These are phyloP conservation scores for Aphanomyces astaci DNA, from an alignment of 352 stramenopile genomes.

Conservation along the genomic window DNA sequence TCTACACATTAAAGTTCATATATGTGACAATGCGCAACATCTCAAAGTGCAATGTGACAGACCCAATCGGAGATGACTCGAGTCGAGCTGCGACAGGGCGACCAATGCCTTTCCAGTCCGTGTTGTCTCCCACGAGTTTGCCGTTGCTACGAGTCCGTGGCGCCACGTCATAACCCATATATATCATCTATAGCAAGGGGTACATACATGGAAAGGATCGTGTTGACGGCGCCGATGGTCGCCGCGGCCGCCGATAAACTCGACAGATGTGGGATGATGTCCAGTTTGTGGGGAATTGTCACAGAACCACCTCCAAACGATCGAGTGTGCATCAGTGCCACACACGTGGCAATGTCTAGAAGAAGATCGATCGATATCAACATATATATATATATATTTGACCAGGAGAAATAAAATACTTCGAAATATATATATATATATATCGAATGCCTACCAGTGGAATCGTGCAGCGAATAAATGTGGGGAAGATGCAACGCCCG, in stretches of 20 bases:
- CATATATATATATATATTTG: too few species aligned
- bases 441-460: constrained; percentile 37
- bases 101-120: constrained; percentile 97
- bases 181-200: constrained; percentile 36
- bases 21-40: neutral
- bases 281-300: constrained; percentile 97
- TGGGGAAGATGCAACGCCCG: constrained; percentile 77
- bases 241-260: constrained; percentile 87
- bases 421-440: too few species aligned
- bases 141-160: constrained; percentile 30
- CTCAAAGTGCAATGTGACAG: neutral
- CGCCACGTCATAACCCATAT: constrained; percentile 33
- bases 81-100: constrained; percentile 82
- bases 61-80: neutral
- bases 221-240: constrained; percentile 99
- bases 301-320: constrained; percentile 93
- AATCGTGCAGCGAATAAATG: constrained; percentile 84
- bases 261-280: constrained; percentile 91
- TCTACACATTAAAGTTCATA: too few species aligned
- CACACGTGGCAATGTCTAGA: constrained; percentile 19
- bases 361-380: too few species aligned
- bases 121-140: constrained; percentile 91
- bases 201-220: constrained; percentile 77
- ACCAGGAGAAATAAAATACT: too few species aligned
- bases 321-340: constrained; percentile 33